phyloP scores from a whole-genome alignment of 345 rosid species.

The Psidium guajava region DNA sequence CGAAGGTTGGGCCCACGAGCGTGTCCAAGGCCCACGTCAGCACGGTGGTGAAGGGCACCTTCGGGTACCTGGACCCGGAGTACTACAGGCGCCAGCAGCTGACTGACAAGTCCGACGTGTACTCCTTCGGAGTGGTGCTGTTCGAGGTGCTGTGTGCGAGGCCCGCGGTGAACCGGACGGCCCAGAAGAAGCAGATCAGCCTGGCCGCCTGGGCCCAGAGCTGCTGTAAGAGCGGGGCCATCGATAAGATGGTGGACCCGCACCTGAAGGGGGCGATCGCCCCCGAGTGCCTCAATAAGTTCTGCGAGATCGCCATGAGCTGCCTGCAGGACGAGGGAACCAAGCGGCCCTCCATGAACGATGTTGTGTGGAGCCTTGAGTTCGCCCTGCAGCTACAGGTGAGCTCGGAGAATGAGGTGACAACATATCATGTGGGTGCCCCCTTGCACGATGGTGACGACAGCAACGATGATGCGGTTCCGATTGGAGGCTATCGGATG shows the following conservation, averaged over 20 bases:
- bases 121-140: constrained; percentile 20
- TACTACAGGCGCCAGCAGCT: constrained; percentile 3
- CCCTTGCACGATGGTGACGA: no score
- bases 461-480: background rate
- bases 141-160: constrained; percentile 18
- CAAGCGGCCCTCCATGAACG: constrained; percentile 30
- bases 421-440: no score
- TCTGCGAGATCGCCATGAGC: constrained; percentile 16
- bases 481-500: background rate
- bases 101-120: constrained; percentile 19
- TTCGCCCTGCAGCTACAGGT: constrained; percentile 23
- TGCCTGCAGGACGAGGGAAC: constrained; percentile 24
- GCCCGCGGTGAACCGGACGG: background rate
- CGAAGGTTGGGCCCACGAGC: constrained; percentile 4
- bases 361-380: constrained; percentile 20
- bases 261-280: constrained; percentile 7
- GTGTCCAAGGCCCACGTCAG: constrained; percentile 2
- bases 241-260: constrained; percentile 9
- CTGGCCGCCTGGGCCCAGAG: constrained; percentile 7
- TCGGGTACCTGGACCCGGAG: constrained; percentile 20
- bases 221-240: background rate
- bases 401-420: background rate
- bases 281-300: constrained; percentile 10
- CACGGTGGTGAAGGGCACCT: constrained; percentile 11
- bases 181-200: background rate